phyloP scores from a whole-genome alignment of 768 basidiomycete genomes.

The Pisolithus sp. region DNA sequence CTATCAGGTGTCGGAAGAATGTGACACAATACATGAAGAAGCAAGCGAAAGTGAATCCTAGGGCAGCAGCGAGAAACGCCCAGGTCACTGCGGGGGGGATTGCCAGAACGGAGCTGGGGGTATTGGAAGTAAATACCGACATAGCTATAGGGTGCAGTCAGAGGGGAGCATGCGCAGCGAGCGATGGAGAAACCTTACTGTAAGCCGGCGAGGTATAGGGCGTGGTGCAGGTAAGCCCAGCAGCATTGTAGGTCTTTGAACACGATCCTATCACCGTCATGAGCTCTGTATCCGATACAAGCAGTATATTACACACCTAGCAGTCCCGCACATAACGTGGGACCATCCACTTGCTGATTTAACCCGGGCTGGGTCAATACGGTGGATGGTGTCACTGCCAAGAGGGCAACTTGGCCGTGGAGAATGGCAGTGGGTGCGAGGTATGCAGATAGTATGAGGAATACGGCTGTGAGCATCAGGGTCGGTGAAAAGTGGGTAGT shows the following conservation, averaged over 20 bases:
- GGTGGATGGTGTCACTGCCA: conserved; percentile 56
- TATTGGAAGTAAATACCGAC: conserved; percentile 51
- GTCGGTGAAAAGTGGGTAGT: conserved; percentile 64
- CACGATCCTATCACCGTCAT: conserved; percentile 56
- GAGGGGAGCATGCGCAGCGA: not conserved
- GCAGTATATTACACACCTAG: conserved; percentile 41
- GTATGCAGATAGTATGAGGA: conserved; percentile 62
- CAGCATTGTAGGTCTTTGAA: conserved; percentile 42
- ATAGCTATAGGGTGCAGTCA: conserved; percentile 39
- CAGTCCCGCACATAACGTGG: conserved; percentile 59
- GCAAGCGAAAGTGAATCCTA: conserved; percentile 54
- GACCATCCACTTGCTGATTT: conserved; percentile 48
- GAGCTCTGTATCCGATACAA: conserved; percentile 3
- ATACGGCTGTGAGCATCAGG: conserved; percentile 55
- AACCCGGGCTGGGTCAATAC: conserved; percentile 30
- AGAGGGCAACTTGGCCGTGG: conserved; percentile 54
- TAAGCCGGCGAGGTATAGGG: conserved; percentile 54
- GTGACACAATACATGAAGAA: conserved; percentile 60
- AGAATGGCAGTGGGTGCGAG: conserved; percentile 59
- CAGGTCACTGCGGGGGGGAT: conserved; percentile 58
- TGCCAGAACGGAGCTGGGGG: conserved; percentile 49
- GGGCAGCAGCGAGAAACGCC: conserved; percentile 54
- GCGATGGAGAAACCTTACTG: conserved; percentile 36
- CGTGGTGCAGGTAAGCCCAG: conserved; percentile 47
- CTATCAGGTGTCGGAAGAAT: conserved; percentile 58